Percentiles rank a stretch among this genome's conserved stretches.
Conservation (phyloP, 75 land plant genomes). For the Pinus taeda region DNA sequence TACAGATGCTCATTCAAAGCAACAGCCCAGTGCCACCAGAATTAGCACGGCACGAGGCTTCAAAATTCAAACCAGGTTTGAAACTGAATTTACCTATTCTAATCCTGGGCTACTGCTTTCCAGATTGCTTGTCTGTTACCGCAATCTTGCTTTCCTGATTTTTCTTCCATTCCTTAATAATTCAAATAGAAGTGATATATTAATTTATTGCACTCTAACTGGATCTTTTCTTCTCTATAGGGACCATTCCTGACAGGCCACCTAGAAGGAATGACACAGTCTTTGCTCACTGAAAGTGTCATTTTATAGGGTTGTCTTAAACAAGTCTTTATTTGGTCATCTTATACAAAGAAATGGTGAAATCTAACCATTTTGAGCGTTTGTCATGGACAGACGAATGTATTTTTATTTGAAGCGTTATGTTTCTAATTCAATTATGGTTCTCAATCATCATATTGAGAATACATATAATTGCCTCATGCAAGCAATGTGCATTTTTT, state of each 20-base stretch:
- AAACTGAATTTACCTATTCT: neutral
- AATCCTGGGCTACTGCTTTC: too few relatives aligned
- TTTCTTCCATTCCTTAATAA: too few relatives aligned
- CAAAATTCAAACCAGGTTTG: constrained; percentile 92
- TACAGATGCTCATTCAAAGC: constrained; percentile 87
- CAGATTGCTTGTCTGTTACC: too few relatives aligned
- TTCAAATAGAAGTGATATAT: too few relatives aligned
- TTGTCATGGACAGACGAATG: neutral
- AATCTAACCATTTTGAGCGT: neutral
- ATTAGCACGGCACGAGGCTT: constrained; percentile 89
- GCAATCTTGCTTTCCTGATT: too few relatives aligned
- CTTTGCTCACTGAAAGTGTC: neutral
- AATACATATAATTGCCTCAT: neutral
- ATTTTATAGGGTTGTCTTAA: neutral
- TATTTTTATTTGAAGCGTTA: neutral
- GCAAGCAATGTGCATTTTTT: too few relatives aligned
- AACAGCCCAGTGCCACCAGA: constrained; percentile 96
- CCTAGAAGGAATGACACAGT: constrained; percentile 13
- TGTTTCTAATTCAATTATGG: neutral
- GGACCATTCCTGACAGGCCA: constrained; percentile 9
- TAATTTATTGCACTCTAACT: neutral
- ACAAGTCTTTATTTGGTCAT: neutral
- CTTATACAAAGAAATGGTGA: neutral
- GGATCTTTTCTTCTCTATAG: neutral
- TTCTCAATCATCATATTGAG: neutral